Conservation (phyloP, 2,329 filamentous ascomycete species). For the Aspergillus phoenicis region DNA sequence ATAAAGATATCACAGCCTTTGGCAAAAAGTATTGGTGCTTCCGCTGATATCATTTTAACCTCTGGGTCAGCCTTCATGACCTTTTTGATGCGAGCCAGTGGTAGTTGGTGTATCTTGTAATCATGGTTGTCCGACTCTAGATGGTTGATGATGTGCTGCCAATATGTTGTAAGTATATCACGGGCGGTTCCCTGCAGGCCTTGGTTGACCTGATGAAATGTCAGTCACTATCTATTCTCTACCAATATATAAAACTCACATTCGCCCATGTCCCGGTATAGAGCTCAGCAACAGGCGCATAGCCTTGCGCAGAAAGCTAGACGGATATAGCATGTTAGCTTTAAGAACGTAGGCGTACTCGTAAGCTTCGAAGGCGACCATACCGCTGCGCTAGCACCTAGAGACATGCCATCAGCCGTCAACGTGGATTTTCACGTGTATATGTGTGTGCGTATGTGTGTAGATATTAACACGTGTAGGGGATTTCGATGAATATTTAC, state of each 20-base stretch:
- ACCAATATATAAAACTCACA: conserved; percentile 55
- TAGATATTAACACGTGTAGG: background rate
- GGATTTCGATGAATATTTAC: conserved; percentile 48
- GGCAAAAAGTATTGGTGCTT: conserved; percentile 95
- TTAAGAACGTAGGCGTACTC: background rate
- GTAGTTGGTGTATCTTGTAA: conserved; percentile 97
- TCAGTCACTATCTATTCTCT: conserved; percentile 25
- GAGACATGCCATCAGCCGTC: background rate
- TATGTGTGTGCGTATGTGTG: background rate
- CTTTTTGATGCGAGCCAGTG: conserved; percentile 98
- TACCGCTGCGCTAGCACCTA: conserved; percentile 71
- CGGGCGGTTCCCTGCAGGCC: conserved; percentile 89
- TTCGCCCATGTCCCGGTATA: conserved; percentile 96
- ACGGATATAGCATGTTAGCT: conserved; percentile 20
- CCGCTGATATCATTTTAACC: conserved; percentile 99
- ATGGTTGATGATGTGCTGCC: conserved; percentile 97
- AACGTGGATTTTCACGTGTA: no score
- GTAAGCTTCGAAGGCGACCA: conserved; percentile 33
- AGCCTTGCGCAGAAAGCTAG: conserved; percentile 83
- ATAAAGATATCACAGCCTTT: conserved; percentile 99
- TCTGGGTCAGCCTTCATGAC: conserved; percentile 99
- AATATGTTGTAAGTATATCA: conserved; percentile 97
- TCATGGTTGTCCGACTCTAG: conserved; percentile 94
- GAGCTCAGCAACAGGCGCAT: conserved; percentile 83
- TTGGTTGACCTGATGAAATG: conserved; percentile 75